A percentile compares a stretch with the other conserved stretches of the same genome.
These are phyloP conservation scores for Raphanus sativus DNA, from an alignment of 345 rosid genomes.

Conservation along the genomic window DNA sequence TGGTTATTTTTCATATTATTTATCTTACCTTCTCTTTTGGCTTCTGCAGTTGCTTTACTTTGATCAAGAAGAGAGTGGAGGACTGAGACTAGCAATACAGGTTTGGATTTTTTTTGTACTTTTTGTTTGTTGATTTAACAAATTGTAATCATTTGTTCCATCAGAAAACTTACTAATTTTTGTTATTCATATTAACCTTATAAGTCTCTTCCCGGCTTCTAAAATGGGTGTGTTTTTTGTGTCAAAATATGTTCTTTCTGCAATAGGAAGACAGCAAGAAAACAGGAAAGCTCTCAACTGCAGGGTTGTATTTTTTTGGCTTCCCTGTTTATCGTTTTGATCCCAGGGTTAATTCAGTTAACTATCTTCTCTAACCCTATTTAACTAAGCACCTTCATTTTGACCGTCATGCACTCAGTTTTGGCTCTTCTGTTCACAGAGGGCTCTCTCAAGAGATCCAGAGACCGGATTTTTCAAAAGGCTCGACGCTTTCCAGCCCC, in stretches of 20 bases:
- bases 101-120: slow-evolving; percentile 34
- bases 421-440: slow-evolving; percentile 37
- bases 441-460: slow-evolving; percentile 84
- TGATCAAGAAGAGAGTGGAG: slow-evolving; percentile 71
- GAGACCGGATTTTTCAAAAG: slow-evolving; percentile 88
- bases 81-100: slow-evolving; percentile 84
- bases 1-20: background rate
- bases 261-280: slow-evolving; percentile 81
- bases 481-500: slow-evolving; percentile 93
- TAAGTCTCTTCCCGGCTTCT: too few species aligned
- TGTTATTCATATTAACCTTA: too few species aligned
- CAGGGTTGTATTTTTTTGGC: slow-evolving; percentile 90
- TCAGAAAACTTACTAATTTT: background rate
- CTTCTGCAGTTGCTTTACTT: slow-evolving; percentile 75
- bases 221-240: background rate
- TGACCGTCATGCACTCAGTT: slow-evolving; percentile 22
- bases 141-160: background rate
- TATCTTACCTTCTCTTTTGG: background rate
- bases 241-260: background rate
- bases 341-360: slow-evolving; percentile 68
- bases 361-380: slow-evolving; percentile 24
- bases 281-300: slow-evolving; percentile 77
- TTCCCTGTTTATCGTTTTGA: slow-evolving; percentile 93
- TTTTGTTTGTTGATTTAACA: too few species aligned
- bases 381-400: background rate